phyloP scores from a whole-genome alignment of 352 stramenopile species.

The Globisporangium solare region DNA sequence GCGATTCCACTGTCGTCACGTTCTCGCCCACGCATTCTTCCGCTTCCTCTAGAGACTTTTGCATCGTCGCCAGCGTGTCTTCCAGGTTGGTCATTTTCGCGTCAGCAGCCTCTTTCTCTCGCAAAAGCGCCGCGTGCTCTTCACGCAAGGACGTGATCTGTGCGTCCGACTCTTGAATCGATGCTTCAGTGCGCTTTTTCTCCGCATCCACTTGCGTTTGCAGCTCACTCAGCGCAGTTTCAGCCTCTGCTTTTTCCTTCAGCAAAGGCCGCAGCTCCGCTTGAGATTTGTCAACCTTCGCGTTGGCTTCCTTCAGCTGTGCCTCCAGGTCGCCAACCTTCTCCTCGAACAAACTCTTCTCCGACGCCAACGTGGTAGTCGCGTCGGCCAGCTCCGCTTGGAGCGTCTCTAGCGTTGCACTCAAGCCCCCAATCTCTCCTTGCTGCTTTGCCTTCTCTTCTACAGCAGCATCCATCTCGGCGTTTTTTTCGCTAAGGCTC shows the following conservation, averaged over 20 bases:
- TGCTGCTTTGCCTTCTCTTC: constrained; percentile 15
- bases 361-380: constrained; percentile 4
- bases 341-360: constrained; percentile 17
- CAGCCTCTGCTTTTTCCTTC: constrained; percentile 6
- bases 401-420: background rate
- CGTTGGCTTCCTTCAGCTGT: constrained; percentile 10
- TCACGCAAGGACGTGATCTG: constrained; percentile 5
- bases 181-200: background rate
- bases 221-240: constrained; percentile 2
- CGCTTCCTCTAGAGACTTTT: background rate
- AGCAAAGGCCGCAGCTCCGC: constrained; percentile 16
- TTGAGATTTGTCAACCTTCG: constrained; percentile 11
- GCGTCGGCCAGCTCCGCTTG: constrained; percentile 12
- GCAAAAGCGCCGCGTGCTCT: constrained; percentile 4
- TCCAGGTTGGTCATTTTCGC: background rate
- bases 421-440: constrained; percentile 7
- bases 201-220: constrained; percentile 7
- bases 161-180: background rate
- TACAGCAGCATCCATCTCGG: constrained; percentile 3
- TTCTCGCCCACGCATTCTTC: background rate
- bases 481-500: background rate
- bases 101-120: constrained; percentile 6
- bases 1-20: background rate
- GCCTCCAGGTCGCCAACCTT: constrained; percentile 8
- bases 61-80: background rate